Base-by-base conservation (phyloP, 768 basidiomycete genomes). In the Pulveroboletus sp. region DNA sequence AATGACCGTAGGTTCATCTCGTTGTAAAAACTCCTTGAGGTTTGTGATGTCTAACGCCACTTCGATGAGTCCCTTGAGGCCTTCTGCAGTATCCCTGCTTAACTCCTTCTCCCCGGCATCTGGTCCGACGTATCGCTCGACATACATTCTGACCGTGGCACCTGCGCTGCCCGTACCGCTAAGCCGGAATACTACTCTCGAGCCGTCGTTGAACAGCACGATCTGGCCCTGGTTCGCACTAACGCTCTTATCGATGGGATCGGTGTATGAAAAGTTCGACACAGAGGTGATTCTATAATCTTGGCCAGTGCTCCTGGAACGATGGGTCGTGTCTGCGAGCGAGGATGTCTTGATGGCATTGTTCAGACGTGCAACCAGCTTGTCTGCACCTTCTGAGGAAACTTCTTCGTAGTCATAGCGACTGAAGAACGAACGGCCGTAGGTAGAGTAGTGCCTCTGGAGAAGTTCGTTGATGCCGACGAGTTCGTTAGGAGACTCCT, bases 331-430 rank as follows among this genome's bases (percentile, higher is more conserved):
- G 60, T 83, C 78, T 62, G 80, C 75, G 61, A 97, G 84, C 42
- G 82, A 83, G 1, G 79, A 73, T 6, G 78, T 73, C 52, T 79
- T 73, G 69, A 95, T 82, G 33, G 82, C 80, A 9, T 75, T 70
- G 67, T 93, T 82, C 64, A 99, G 72, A 63, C 83, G 76, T 31
- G 77, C 78, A 62, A 98, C 92, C 56, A 99, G 76, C 54, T 83
- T 82, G 61, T 89, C 81, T 39, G 96, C 96, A 30, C 89, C 91
- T 33, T 88, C 89, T 0, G 93, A 92, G 2, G 90, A 78, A 40
- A 96, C 92, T 68, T 98, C 96, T 67, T 99, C 96, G 74, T 99
- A 99, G 72, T 99, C 96, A 71, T 99, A 98, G 54, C 94, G 87
- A 60, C 89, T 94, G 80, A 99, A 99, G 83, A 96, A 98, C 42